Evolutionary conservation across 1,139 yeast genomes (phyloP).

Genomic region (Magnusiomyces sp.): DNA sequence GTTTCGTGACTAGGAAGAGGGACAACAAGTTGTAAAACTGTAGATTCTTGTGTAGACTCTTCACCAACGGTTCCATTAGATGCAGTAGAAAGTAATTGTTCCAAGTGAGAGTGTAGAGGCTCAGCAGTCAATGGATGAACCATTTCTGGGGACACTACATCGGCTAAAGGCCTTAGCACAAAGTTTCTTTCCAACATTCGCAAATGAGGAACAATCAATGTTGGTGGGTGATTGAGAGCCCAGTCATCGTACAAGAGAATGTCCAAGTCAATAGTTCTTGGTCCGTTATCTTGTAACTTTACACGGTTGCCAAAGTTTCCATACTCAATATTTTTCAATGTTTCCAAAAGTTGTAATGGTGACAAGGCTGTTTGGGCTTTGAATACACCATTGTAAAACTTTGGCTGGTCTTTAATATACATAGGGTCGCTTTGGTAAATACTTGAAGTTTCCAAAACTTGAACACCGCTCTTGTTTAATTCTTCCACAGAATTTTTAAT

Average conservation of each 20-base stretch:
- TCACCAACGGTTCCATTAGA: constrained; percentile 13
- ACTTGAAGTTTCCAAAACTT: constrained; percentile 58
- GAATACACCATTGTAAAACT: constrained; percentile 77
- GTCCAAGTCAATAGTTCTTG: constrained; percentile 83
- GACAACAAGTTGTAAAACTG: constrained; percentile 26
- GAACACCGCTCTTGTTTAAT: constrained; percentile 39
- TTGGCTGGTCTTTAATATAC: constrained; percentile 75
- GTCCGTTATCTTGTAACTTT: constrained; percentile 81
- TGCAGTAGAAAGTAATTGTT: constrained; percentile 42
- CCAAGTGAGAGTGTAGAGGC: constrained; percentile 58
- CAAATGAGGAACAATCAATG: constrained; percentile 74
- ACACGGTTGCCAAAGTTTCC: constrained; percentile 52
- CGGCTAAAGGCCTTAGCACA: constrained; percentile 83
- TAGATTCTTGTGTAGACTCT: constrained; percentile 25
- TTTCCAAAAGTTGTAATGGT: constrained; percentile 56
- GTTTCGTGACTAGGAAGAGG: constrained; percentile 23
- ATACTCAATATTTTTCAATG: constrained; percentile 71
- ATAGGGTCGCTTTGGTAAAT: constrained; percentile 86
- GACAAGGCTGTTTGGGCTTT: constrained; percentile 46
- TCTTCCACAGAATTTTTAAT: constrained; percentile 50
- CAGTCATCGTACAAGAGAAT: constrained; percentile 63
- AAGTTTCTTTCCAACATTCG: constrained; percentile 83
- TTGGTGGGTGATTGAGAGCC: constrained; percentile 41
- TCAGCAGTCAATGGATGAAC: constrained; percentile 82
- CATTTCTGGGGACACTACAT: constrained; percentile 54